phyloP scores from a whole-genome alignment of 805 yeast genomes.

The Barnettozyma botsteinii region DNA sequence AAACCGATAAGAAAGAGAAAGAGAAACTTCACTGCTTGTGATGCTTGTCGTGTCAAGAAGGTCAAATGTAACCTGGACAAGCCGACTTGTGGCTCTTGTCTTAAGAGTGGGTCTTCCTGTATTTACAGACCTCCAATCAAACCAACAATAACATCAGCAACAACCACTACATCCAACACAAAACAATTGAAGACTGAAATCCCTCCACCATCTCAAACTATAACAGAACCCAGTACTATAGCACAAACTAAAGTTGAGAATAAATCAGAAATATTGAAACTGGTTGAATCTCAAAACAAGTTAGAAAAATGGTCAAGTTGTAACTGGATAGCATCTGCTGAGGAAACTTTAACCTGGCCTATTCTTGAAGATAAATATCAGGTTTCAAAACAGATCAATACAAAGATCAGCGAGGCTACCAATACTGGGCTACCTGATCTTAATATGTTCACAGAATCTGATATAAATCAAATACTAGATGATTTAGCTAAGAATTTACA shows the following conservation, averaged over 20 bases:
- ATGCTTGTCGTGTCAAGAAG: conserved; percentile 38
- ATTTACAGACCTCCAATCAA: conserved; percentile 11
- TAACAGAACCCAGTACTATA: no score
- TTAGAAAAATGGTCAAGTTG: conserved; percentile 16
- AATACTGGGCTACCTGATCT: conserved; percentile 9
- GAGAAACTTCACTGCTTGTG: conserved; percentile 31
- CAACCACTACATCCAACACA: not conserved
- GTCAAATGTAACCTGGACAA: conserved; percentile 42
- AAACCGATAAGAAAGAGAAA: conserved; percentile 7
- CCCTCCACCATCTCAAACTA: no score
- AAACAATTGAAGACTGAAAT: no score
- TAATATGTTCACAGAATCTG: conserved; percentile 6
- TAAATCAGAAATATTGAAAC: not conserved
- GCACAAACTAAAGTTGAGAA: no score
- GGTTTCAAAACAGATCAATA: conserved; percentile 7
- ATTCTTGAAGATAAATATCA: conserved; percentile 12
- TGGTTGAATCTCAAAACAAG: conserved; percentile 7
- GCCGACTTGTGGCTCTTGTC: conserved; percentile 42
- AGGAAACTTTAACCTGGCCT: conserved; percentile 20
- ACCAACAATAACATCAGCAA: not conserved
- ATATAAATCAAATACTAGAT: conserved; percentile 5
- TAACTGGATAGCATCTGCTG: conserved; percentile 19
- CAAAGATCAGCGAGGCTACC: conserved; percentile 9
- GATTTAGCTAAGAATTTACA: conserved; percentile 10
- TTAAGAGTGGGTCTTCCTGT: conserved; percentile 15